Evolutionary conservation across 371 early-diverging fungal genomes (phyloP).

Genomic region (Actinomucor elegans): DNA sequence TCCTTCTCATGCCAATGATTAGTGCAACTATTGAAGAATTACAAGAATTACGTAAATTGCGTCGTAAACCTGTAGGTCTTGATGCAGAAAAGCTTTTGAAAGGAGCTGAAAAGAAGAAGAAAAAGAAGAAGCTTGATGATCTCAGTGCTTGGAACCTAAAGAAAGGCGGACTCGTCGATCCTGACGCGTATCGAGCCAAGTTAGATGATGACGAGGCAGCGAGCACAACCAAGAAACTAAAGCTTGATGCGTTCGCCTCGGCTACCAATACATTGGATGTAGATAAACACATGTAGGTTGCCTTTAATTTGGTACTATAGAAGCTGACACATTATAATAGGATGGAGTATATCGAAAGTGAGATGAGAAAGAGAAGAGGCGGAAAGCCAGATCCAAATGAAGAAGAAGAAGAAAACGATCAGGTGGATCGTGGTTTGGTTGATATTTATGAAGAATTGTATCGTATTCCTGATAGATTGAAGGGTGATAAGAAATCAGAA

Average conservation of each 20-base stretch:
- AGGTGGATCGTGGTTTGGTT: slow-evolving; percentile 13
- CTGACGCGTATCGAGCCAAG: slow-evolving; percentile 34
- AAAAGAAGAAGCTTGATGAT: slow-evolving; percentile 42
- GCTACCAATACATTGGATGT: slow-evolving; percentile 85
- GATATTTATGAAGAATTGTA: slow-evolving; percentile 67
- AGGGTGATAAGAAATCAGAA: slow-evolving; percentile 59
- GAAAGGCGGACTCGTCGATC: slow-evolving; percentile 51
- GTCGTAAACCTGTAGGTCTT: slow-evolving; percentile 63
- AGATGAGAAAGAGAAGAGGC: slow-evolving; percentile 29
- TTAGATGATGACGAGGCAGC: slow-evolving; percentile 19
- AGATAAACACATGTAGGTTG: slow-evolving; percentile 76
- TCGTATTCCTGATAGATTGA: slow-evolving; percentile 71
- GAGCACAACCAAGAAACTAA: slow-evolving; percentile 25
- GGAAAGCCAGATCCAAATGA: slow-evolving; percentile 3
- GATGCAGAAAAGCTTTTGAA: slow-evolving; percentile 56
- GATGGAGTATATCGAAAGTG: slow-evolving; percentile 66
- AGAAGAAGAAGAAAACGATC: slow-evolving; percentile 37
- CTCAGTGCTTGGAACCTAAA: slow-evolving; percentile 53
- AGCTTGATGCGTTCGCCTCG: slow-evolving; percentile 74
- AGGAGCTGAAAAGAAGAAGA: slow-evolving; percentile 56
- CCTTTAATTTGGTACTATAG: background rate
- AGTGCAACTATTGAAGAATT: slow-evolving; percentile 59
- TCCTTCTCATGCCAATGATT: background rate
- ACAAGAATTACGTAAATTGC: slow-evolving; percentile 62
- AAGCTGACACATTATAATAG: slow-evolving; percentile 22